phyloP scores from a whole-genome alignment of 2,329 filamentous ascomycete species.

The Aspergillus tanneri region DNA sequence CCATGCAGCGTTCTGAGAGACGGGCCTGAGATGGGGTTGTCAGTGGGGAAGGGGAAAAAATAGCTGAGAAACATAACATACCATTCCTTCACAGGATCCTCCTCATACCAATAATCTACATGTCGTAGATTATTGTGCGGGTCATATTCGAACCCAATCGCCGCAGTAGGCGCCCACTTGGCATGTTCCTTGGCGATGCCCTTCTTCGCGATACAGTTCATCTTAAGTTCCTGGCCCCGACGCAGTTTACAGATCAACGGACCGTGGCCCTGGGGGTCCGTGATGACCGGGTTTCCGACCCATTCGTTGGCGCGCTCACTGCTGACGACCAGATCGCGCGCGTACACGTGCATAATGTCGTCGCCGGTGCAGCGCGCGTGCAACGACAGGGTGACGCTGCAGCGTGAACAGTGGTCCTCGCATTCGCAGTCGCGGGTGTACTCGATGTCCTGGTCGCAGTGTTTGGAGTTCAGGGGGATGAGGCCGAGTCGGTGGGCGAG shows the following conservation, averaged over 20 bases:
- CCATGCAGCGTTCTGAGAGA: constrained; percentile 61
- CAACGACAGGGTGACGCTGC: constrained; percentile 79
- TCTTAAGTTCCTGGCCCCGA: constrained; percentile 82
- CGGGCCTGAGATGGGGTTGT: constrained; percentile 30
- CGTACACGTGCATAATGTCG: constrained; percentile 91
- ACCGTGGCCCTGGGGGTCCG: constrained; percentile 76
- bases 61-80: constrained; percentile 51
- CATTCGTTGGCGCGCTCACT: constrained; percentile 68
- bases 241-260: constrained; percentile 87
- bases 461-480: constrained; percentile 80
- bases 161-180: constrained; percentile 92
- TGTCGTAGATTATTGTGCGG: constrained; percentile 94
- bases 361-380: constrained; percentile 83
- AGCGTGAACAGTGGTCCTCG: constrained; percentile 90
- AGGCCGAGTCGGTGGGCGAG: constrained; percentile 89
- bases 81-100: constrained; percentile 80
- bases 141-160: constrained; percentile 96
- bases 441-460: constrained; percentile 73
- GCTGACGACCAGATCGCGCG: constrained; percentile 77
- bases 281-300: constrained; percentile 79
- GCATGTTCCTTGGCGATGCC: constrained; percentile 98
- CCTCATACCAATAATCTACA: constrained; percentile 92
- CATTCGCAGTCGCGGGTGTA: constrained; percentile 96
- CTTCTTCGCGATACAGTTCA: constrained; percentile 94
- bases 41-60: neutral